Base-by-base conservation (phyloP, 2,329 filamentous ascomycete species). In the Ophiostoma himal-ulmi region DNA sequence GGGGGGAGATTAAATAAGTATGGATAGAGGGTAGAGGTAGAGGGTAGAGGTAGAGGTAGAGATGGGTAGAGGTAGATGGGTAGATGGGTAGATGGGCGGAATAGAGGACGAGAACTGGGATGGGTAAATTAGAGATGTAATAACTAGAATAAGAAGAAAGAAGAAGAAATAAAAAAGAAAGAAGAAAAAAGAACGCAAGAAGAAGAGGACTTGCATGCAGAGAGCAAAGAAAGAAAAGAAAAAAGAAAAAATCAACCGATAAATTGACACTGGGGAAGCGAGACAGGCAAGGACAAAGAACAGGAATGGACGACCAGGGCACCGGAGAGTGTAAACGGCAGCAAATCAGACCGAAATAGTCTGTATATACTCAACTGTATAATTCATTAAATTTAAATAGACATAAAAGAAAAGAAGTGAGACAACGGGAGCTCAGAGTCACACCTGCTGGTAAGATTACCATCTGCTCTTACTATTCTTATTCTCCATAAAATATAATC, bases 1-100 rank as follows among this genome's bases (percentile, higher is more conserved):
- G n/a, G 60, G 62, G 36, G 7, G 62, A 65, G 62, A n/a, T 37
- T 14, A 22, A 41, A 70, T 37, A 70, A 66, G 36, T 36, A 71
- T 39, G 64, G 37, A 20, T 69, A 34, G 37, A 52, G 60, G 69
- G 62, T 37, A 65, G 26, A 30, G 69, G 62, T 37, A 65, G 26
- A 30, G 30, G 30, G 30, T 30, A 30, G 30, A 36, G 30, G 30
- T 30, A 30, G 30, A 30, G 30, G 30, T 30, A n/a, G n/a, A n/a
- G n/a, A 52, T n/a, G 48, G n/a, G 52, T 54, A 36, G 52, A 36
- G 30, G 30, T 30, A 30, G 30, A 30, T 30, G 30, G 30, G 30
- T 30, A 30, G 30, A 30, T 2, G 6, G 57, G 54, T 6, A 5
- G 57, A 34, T n/a, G 30, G 22, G 30, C 34, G 34, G 64, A 60